These are phyloP conservation scores for Ploettnerulaceae sp. DNA, from an alignment of 2,329 filamentous ascomycete species.

Conservation along the genomic window DNA sequence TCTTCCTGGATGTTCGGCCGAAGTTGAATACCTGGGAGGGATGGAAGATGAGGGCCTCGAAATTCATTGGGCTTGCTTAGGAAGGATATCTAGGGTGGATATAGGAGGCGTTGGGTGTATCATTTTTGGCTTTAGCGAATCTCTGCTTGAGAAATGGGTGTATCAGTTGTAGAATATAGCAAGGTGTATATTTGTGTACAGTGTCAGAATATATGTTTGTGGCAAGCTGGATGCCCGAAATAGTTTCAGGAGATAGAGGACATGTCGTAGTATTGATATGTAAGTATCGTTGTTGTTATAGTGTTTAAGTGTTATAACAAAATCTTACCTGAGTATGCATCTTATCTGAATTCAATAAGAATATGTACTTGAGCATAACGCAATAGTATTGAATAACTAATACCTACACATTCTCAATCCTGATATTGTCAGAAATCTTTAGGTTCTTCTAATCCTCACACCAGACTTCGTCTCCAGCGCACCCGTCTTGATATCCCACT, in stretches of 20 bases:
- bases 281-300: no score
- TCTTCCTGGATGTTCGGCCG: constrained; percentile 63
- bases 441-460: constrained; percentile 6
- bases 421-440: no score
- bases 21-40: constrained; percentile 66
- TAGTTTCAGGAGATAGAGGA: no score
- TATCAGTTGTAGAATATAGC: background rate
- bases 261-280: no score
- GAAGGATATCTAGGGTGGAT: background rate
- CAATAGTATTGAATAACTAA: no score
- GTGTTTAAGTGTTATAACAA: no score
- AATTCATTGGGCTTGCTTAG: constrained; percentile 46
- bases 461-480: constrained; percentile 63
- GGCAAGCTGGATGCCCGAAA: background rate
- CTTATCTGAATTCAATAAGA: no score
- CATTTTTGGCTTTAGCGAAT: constrained; percentile 15
- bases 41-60: constrained; percentile 58
- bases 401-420: no score
- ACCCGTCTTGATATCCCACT: constrained; percentile 62
- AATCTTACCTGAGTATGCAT: no score
- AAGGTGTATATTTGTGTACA: background rate
- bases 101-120: background rate
- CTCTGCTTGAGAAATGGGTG: background rate
- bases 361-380: no score
- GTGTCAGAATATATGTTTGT: background rate